Percentiles rank a stretch among this genome's conserved stretches.
Evolutionary conservation across 495 filamentous ascomycete genomes (phyloP).

Genomic region (Podospora australis): DNA sequence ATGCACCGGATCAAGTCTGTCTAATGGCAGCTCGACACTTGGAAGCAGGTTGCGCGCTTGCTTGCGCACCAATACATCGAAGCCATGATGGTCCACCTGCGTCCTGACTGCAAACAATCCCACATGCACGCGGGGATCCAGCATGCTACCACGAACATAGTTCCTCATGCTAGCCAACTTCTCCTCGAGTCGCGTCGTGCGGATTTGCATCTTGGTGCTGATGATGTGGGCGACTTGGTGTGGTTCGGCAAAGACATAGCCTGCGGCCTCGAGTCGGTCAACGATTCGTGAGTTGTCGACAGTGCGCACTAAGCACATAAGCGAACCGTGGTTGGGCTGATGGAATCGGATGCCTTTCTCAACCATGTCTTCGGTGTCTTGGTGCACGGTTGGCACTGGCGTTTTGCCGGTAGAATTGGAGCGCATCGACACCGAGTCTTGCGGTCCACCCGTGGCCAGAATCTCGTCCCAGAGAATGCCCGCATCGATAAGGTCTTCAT

Average conservation of each 20-base stretch:
- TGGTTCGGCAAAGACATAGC: constrained; percentile 67
- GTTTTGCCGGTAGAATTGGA: neutral
- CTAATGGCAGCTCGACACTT: constrained; percentile 50
- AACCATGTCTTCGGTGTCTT: constrained; percentile 11
- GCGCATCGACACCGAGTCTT: neutral
- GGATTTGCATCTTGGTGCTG: constrained; percentile 64
- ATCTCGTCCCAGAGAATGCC: constrained; percentile 78
- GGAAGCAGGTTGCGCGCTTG: constrained; percentile 62
- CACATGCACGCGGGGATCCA: constrained; percentile 65
- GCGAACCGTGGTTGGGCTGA: constrained; percentile 56
- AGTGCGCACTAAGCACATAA: constrained; percentile 73
- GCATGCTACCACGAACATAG: constrained; percentile 47
- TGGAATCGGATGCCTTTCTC: constrained; percentile 27
- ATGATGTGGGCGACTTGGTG: constrained; percentile 63
- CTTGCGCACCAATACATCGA: constrained; percentile 67
- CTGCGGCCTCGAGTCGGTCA: constrained; percentile 57
- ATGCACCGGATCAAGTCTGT: constrained; percentile 53
- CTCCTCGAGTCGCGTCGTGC: constrained; percentile 42
- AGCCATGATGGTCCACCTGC: constrained; percentile 54
- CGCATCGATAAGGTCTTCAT: constrained; percentile 54
- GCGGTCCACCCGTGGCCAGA: constrained; percentile 50
- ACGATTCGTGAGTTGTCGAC: constrained; percentile 44
- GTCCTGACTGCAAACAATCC: constrained; percentile 70
- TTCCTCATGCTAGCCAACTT: constrained; percentile 57
- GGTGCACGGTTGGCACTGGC: neutral